Conservation (phyloP, 805 yeast species). For the Ascoidea rubescens region DNA sequence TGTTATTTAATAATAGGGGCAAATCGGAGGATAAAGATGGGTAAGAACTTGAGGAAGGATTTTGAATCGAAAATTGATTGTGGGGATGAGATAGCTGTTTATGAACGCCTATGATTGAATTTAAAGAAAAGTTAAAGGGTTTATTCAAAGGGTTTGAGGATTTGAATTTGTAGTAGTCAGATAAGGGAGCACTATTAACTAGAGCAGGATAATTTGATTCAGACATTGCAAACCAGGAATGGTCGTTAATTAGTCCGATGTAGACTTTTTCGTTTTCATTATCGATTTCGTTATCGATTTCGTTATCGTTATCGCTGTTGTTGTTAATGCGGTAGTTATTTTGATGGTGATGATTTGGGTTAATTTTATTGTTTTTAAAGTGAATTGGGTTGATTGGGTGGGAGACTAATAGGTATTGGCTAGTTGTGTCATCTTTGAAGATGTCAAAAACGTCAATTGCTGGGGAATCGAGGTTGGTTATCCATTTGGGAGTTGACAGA, state of each 20-base stretch:
- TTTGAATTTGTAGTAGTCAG: slow-evolving; percentile 36
- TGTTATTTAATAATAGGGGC: neutral
- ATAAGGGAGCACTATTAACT: slow-evolving; percentile 65
- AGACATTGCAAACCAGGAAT: slow-evolving; percentile 82
- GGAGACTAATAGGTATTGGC: slow-evolving; percentile 40
- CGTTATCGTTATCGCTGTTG: slow-evolving; percentile 11
- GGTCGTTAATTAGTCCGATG: slow-evolving; percentile 46
- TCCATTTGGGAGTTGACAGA: slow-evolving; percentile 70
- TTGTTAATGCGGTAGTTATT: slow-evolving; percentile 12
- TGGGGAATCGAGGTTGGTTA: slow-evolving; percentile 53
- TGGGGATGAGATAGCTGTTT: slow-evolving; percentile 11
- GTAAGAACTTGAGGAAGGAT: slow-evolving; percentile 5
- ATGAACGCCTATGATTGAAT: slow-evolving; percentile 40
- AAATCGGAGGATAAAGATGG: too few relatives aligned
- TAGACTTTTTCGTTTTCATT: slow-evolving; percentile 20
- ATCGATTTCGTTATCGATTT: slow-evolving; percentile 10
- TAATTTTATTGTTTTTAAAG: slow-evolving; percentile 10
- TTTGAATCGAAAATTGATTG: slow-evolving; percentile 4
- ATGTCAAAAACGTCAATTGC: slow-evolving; percentile 75
- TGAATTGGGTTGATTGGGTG: slow-evolving; percentile 38
- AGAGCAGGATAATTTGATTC: slow-evolving; percentile 65
- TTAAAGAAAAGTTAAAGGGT: slow-evolving; percentile 19
- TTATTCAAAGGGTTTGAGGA: neutral
- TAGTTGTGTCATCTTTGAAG: slow-evolving; percentile 18
- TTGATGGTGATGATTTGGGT: slow-evolving; percentile 7